A percentile compares a stretch with the other conserved stretches of the same genome.
Conservation (phyloP, 805 yeast genomes). For the Huiozyma sinensis region DNA sequence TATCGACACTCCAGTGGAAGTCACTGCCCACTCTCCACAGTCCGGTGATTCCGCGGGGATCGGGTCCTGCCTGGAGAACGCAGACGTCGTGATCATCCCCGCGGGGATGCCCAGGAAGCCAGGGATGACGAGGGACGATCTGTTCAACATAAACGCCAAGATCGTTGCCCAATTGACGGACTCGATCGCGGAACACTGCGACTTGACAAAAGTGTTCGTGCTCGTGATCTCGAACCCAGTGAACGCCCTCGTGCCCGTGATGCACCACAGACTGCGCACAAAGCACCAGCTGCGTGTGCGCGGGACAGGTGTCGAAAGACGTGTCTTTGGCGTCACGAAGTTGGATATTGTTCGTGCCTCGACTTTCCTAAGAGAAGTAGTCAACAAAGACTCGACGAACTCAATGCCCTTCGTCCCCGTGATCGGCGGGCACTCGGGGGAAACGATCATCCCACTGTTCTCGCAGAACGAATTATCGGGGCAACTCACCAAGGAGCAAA, state of each 20-base stretch:
- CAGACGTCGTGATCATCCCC: conserved; percentile 35
- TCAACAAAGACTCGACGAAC: conserved; percentile 32
- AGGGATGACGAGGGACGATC: conserved; percentile 88
- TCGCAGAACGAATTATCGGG: conserved; percentile 28
- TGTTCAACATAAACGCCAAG: conserved; percentile 73
- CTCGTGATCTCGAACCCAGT: conserved; percentile 88
- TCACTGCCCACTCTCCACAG: conserved; percentile 47
- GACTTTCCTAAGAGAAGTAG: conserved; percentile 57
- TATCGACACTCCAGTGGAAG: conserved; percentile 57
- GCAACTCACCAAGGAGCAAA: conserved; percentile 26
- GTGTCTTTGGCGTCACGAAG: conserved; percentile 80
- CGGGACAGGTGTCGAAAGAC: conserved; percentile 58
- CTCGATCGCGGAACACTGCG: conserved; percentile 57
- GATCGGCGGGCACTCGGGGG: conserved; percentile 93
- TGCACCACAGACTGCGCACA: conserved; percentile 60
- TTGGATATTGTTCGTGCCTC: conserved; percentile 76
- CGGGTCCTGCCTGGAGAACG: neutral
- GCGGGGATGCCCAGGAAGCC: conserved; percentile 93
- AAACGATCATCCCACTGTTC: conserved; percentile 81
- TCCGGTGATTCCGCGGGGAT: neutral
- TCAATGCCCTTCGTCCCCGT: conserved; percentile 51
- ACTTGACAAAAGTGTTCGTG: conserved; percentile 57
- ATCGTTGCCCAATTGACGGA: conserved; percentile 66
- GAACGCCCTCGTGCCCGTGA: conserved; percentile 85
- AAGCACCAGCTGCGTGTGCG: conserved; percentile 25